Evolutionary conservation across 257 asterid genomes (phyloP), one percentile per base, ranked within the genome.

Genomic region (Plectranthus barbatus): DNA sequence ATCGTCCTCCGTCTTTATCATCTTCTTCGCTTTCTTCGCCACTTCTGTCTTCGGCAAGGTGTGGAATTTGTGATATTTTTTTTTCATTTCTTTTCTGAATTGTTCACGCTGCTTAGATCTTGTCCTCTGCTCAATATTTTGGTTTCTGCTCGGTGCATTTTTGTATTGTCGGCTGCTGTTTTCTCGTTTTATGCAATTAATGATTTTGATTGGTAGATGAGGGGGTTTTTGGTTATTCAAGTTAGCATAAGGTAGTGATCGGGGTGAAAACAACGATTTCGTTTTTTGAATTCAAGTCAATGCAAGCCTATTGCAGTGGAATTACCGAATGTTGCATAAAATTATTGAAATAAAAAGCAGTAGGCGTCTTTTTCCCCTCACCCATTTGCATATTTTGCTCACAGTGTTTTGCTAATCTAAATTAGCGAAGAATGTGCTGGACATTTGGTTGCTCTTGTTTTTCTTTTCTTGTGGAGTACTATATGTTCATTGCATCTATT

Each of bases 21-120:
- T 60, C 42, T 36, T 69, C 56, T 53, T 60, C 36, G 54, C 58
- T 56, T 73, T 69, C 57, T 47, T 69, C 57, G 71, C 50, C 42
- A 58, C 76, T 13, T 39, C 79, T 47, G 47, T 70, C 15, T 33
- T 66, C 51, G 82, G 65, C 79, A 77, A 77, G 82, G 82, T 73
- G 66, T 68, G 60, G 21, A 17, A 54, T 46, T 49, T 37, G 56
- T 46, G 57, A 37, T 40, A 48, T 56, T 54, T 59, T n/a, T 36
- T 56, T 34, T 13, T 24, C 49, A 4, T 57, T 18, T 50, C 33
- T 29, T 58, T 71, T 62, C 60, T 33, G 19, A 53, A 70, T 48
- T 55, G 55, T 13, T 11, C 36, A 10, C 37, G 58, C 44, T 41
- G 11, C 12, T 41, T 64, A 60, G 60, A 60, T 78, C 64, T 57